Evolutionary conservation across 2,329 filamentous ascomycete species (phyloP).

Genomic region (Anthostomella pinea): DNA sequence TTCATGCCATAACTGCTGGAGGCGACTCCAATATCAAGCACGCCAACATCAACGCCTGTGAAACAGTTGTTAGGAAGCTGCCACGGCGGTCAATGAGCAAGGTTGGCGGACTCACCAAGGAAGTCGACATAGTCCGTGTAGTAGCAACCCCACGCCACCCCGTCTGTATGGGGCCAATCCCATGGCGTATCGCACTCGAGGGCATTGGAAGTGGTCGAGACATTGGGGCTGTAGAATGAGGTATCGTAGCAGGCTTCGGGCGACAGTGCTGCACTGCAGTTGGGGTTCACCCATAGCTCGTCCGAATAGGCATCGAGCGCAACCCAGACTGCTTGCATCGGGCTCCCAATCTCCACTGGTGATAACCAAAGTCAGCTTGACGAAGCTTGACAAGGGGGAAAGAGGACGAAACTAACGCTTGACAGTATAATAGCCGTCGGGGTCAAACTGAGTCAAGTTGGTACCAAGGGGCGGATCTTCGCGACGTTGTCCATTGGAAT

Average conservation of each 20-base stretch:
- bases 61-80: too few species aligned
- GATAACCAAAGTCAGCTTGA: not conserved
- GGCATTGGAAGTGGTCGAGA: constrained; percentile 6
- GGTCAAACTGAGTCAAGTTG: too few species aligned
- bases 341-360: constrained; percentile 15
- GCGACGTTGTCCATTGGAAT: too few species aligned
- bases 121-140: constrained; percentile 15
- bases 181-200: constrained; percentile 9
- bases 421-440: too few species aligned
- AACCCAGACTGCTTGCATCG: constrained; percentile 14
- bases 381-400: not conserved
- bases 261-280: constrained; percentile 9
- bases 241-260: constrained; percentile 10
- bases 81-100: too few species aligned
- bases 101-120: constrained; percentile 6
- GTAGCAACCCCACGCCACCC: constrained; percentile 12
- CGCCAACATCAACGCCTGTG: constrained; percentile 9
- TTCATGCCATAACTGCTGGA: constrained; percentile 10
- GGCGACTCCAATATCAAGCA: constrained; percentile 13
- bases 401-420: too few species aligned
- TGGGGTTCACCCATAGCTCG: constrained; percentile 18
- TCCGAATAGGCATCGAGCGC: constrained; percentile 15
- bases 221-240: constrained; percentile 13
- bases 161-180: constrained; percentile 4
- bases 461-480: too few species aligned